Evolutionary conservation across 139 green algal species (phyloP).

Genomic region (Spirogloea muscicola): DNA sequence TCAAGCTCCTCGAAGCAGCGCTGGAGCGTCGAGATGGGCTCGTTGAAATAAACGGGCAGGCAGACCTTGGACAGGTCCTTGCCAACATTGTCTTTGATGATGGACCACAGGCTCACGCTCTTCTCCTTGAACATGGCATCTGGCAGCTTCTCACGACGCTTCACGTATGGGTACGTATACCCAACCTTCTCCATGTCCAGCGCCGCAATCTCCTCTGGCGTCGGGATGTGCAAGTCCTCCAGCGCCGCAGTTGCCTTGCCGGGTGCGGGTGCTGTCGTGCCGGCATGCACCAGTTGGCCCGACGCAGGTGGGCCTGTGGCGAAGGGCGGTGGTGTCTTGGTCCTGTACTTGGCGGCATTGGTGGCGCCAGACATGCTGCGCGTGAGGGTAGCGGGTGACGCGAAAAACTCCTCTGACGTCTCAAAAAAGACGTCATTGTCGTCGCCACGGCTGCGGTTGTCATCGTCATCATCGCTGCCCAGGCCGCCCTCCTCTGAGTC

Average conservation of each 20-base stretch:
- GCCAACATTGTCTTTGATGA: slow-evolving; percentile 72
- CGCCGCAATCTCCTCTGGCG: no score
- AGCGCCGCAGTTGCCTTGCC: no score
- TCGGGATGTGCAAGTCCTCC: no score
- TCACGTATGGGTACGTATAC: slow-evolving; percentile 2
- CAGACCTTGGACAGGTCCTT: slow-evolving; percentile 63
- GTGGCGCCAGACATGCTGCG: no score
- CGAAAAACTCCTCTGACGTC: not conserved
- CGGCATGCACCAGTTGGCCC: no score
- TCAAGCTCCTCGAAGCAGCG: slow-evolving; percentile 77
- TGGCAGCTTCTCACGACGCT: slow-evolving; percentile 16
- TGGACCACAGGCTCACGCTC: slow-evolving; percentile 74
- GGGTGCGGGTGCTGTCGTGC: no score
- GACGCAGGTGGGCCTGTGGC: no score
- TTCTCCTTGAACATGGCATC: slow-evolving; percentile 67
- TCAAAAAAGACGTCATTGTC: slow-evolving; percentile 22
- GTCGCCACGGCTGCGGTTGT: not conserved
- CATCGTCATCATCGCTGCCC: slow-evolving; percentile 1
- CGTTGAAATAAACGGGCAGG: slow-evolving; percentile 93
- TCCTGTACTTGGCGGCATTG: no score
- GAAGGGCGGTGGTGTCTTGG: no score
- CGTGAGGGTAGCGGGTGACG: no score
- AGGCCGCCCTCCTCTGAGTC: not conserved
- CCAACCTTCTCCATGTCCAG: slow-evolving; percentile 14
- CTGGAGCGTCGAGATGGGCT: slow-evolving; percentile 81